A percentile compares a stretch with the other conserved stretches of the same genome.
Evolutionary conservation across 257 asterid species (phyloP).

Genomic region (Capsicum baccatum): DNA sequence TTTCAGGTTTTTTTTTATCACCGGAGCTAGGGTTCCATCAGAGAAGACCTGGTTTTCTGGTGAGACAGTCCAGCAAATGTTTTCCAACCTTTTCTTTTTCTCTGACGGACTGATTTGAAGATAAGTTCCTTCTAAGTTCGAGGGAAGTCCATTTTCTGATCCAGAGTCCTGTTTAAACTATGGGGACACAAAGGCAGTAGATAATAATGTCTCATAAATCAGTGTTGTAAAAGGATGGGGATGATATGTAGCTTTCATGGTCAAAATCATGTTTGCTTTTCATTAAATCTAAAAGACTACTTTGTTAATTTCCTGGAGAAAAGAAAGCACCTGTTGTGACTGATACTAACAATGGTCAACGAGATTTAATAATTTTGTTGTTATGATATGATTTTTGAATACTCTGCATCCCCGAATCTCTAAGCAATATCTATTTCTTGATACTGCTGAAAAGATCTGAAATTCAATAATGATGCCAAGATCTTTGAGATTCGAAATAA

Average conservation of each 20-base stretch:
- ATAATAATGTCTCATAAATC: conserved; percentile 6
- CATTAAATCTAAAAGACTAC: not conserved
- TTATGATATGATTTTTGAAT: not conserved
- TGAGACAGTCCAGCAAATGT: not conserved
- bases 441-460: not conserved
- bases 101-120: not conserved
- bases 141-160: not conserved
- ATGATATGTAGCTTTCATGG: not conserved
- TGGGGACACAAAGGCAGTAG: not conserved
- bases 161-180: not conserved
- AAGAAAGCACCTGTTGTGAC: not conserved
- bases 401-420: not conserved
- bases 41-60: not conserved
- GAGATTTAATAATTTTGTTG: not conserved
- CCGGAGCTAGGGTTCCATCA: not conserved
- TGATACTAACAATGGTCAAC: not conserved
- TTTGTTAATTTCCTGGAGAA: not conserved
- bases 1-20: not conserved
- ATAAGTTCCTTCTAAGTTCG: not conserved
- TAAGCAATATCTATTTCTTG: not conserved
- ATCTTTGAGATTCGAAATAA: not conserved
- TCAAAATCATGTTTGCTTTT: not conserved
- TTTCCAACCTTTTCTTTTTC: not conserved
- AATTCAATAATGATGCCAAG: not conserved
- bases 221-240: not conserved